phyloP scores from a whole-genome alignment of 2,329 filamentous ascomycete species.

The Colletotrichum limetticola region DNA sequence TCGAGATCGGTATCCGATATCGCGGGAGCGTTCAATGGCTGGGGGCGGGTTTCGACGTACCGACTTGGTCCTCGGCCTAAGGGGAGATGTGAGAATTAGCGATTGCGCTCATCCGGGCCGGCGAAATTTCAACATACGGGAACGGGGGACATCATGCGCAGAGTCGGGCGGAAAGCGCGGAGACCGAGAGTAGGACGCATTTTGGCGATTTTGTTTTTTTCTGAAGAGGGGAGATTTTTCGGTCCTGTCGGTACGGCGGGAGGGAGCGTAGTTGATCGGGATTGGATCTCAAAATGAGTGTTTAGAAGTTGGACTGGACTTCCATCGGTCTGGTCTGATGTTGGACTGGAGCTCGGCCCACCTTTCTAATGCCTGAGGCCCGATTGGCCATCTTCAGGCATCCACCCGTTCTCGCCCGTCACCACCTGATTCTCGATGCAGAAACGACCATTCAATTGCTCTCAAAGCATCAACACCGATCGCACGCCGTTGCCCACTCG shows the following conservation, averaged over 20 bases:
- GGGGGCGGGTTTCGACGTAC: constrained; percentile 59
- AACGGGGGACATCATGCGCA: constrained; percentile 75
- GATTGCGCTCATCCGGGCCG: constrained; percentile 25
- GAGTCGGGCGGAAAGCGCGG: constrained; percentile 74
- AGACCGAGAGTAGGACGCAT: constrained; percentile 76
- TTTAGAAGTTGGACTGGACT: constrained; percentile 29
- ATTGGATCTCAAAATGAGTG: constrained; percentile 40
- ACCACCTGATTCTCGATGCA: constrained; percentile 53
- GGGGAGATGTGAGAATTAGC: constrained; percentile 46
- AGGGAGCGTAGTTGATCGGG: constrained; percentile 40
- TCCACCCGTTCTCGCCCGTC: constrained; percentile 37
- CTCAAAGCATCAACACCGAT: constrained; percentile 44
- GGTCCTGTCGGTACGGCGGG: constrained; percentile 21
- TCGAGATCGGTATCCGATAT: constrained; percentile 13
- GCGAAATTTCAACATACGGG: constrained; percentile 68
- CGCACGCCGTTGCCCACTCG: constrained; percentile 51
- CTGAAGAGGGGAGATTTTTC: constrained; percentile 27
- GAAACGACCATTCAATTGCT: constrained; percentile 38
- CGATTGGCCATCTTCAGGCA: constrained; percentile 32
- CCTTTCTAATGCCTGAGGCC: constrained; percentile 47
- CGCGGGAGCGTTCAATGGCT: constrained; percentile 28
- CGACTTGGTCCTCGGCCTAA: constrained; percentile 74
- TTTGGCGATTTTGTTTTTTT: constrained; percentile 45
- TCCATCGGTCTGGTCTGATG: constrained; percentile 35
- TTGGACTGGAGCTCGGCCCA: constrained; percentile 29